A percentile compares a stretch with the other conserved stretches of the same genome.
Evolutionary conservation across 1,284 basidiomycete genomes (phyloP).

Genomic region (Cryptococcus sp.): DNA sequence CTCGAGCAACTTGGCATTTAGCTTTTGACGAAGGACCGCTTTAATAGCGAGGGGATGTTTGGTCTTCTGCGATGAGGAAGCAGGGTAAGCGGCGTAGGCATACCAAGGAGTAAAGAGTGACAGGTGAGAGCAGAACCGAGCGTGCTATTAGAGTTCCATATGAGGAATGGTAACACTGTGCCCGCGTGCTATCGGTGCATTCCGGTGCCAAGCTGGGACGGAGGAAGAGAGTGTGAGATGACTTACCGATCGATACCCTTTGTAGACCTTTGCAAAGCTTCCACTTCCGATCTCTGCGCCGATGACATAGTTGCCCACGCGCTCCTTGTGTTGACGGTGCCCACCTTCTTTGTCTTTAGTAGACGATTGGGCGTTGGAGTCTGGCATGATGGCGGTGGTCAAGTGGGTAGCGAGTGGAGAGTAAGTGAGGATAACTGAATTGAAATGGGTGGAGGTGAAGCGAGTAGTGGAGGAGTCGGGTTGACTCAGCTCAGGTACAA

Average conservation of each 20-base stretch:
- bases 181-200: too few species aligned
- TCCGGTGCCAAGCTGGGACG: too few species aligned
- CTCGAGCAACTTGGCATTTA: constrained; percentile 90
- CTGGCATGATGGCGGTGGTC: not conserved
- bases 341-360: constrained; percentile 12
- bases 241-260: constrained; percentile 82
- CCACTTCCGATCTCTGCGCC: constrained; percentile 65
- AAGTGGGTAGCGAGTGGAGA: not conserved
- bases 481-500: too few species aligned
- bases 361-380: constrained; percentile 13
- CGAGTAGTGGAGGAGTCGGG: too few species aligned
- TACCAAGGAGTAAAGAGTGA: too few species aligned
- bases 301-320: constrained; percentile 58
- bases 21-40: constrained; percentile 83
- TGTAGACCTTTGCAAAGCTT: constrained; percentile 94
- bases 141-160: too few species aligned
- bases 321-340: constrained; percentile 25
- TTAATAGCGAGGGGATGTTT: constrained; percentile 86
- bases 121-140: too few species aligned
- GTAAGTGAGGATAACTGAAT: not conserved
- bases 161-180: too few species aligned
- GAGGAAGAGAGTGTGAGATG: too few species aligned
- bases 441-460: too few species aligned
- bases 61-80: constrained; percentile 62
- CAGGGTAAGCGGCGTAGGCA: not conserved